Base-by-base conservation (phyloP, 1,139 yeast species). In the Blastobotrys illinoisensis region DNA sequence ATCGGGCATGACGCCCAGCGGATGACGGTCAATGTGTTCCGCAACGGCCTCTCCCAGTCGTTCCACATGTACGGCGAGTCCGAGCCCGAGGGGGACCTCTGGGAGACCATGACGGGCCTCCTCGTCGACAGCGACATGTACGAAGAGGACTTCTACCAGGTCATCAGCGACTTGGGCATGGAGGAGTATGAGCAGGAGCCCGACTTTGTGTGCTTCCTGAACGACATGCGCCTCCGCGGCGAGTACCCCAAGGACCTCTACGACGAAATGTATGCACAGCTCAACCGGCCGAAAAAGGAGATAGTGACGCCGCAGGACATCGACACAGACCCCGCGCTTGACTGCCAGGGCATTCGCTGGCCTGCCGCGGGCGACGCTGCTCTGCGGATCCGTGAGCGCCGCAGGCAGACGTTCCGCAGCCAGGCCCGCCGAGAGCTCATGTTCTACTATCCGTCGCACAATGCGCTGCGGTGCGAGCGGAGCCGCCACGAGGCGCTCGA, bases 391-490 rank as follows among this genome's bases (percentile, higher is more conserved):
- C 9, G 32, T 3, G 32, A 26, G 14, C 40, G 16, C 16, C 40
- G 40, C 7, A 2, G 5, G 11, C 16, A 32, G 40, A 32, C 40
- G 40, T 32, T 32, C 16, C 40, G 40, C 40, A 32, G 40, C 40
- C 40, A 32, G 40, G 7, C 40, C 16, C 40, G 7, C 3, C 40
- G 40, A 3, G 40, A 32, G 40, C 40, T 32, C 40, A 32, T 32
- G 40, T n/a, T 32, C 40, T 32, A 32, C 16, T 32, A 32, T 7
- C 40, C 40, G 40, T 32, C 40, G 16, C 40, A 32, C 40, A 32
- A 32, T n/a, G 40, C 40, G 40, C 40, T 32, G 40, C 40, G 40
- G 72, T 32, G 40, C 40, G 40, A 32, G 40, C 40, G 16, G 40
- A 32, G 11, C 40, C 40, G 40, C 16, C 40, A 32, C 40, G 40